Base-by-base conservation (phyloP, 208 protist species). In the Borovskyia barvae region DNA sequence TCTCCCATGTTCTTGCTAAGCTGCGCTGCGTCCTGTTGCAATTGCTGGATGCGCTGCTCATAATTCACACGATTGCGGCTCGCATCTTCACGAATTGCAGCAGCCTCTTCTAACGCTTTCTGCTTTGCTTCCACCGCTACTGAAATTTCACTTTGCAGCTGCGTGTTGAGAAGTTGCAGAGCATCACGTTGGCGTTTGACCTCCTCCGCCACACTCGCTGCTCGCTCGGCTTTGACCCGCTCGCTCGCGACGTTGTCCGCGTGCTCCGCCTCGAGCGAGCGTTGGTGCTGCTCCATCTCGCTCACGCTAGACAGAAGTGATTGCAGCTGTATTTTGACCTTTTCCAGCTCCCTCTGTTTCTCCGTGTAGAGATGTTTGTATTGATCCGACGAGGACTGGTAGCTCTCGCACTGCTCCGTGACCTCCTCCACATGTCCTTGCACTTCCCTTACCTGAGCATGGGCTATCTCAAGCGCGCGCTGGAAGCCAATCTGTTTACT, bases 281-380 rank as follows among this genome's bases (percentile, higher is more conserved):
- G 54, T 20, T 73, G 66, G 22, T 58, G 62, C 22, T 77, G 54
- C 54, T 79, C 71, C 37, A 76, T 62, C 26, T 54, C 30, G 45
- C 76, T 62, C 14, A 72, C 46, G 25, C 83, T 63, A 29, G 69
- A 55, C 22, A 75, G 50, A 6, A 78, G 50, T 0, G 46, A 28
- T 51, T 82, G 66, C 39, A 74, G 50, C 41, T 77, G 50, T 19
- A 46, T 63, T 56, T 76, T 75, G 17, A 68, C 39, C 24, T 66
- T 52, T 26, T 78, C 65, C 17, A 81, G 32, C 52, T 85, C 66
- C 12, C 46, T 55, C 28, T 66, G 48, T 54, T 85, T 85, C 2
- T 78, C 70, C 20, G 64, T 62, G 47, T 79, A 82, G 46, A 85
- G 60, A 28, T 50, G 48, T 48, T 82, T 64, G 67, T 77, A 82